Evolutionary conservation across 2,329 filamentous ascomycete genomes (phyloP), one percentile per base, ranked within the genome.

Genomic region (Claviceps paspali): DNA sequence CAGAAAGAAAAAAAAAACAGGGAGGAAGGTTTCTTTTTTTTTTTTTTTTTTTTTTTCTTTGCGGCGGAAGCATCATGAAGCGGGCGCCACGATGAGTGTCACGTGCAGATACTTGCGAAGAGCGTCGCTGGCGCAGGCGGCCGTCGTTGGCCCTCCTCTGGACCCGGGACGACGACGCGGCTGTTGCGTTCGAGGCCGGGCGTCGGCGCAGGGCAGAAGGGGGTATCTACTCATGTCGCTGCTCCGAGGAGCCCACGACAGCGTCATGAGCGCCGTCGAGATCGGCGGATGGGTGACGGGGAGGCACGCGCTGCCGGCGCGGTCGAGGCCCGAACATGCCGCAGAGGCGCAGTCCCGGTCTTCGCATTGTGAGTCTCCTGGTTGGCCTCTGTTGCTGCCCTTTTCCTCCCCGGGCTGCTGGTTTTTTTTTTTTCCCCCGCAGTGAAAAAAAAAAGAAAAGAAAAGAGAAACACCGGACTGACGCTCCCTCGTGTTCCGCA

Each of bases 51-150:
- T n/a, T n/a, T n/a, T n/a, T n/a, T n/a, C n/a, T n/a, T n/a, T n/a
- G 10, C 23, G 9, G 21, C 28, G 27, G n/a, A 5, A 31, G 11
- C 36, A 44, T 21, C 23, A 47, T 48, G 44, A 34, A 17, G 24
- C n/a, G 39, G 35, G 26, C 19, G 36, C 17, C 33, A 41, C 40
- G 34, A 50, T 50, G 48, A 48, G 33, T 15, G 19, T 30, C 34
- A 24, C 34, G 5, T 40, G 33, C 38, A 45, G 33, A 35, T 41
- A 41, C 36, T 41, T 48, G 46, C 43, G 48, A 37, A 36, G 39
- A 24, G 32, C 14, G n/a, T 22, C 22, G 32, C 32, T 26, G 38
- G 26, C 38, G 35, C 41, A 40, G 39, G 26, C 27, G 29, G 36
- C 38, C 22, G 18, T 36, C 33, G 24, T 15, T 22, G 37, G 35